Percentiles rank a stretch among this genome's conserved stretches.
These are phyloP conservation scores for Naematelia aurantialba DNA, from an alignment of 768 basidiomycete genomes.

Conservation along the genomic window DNA sequence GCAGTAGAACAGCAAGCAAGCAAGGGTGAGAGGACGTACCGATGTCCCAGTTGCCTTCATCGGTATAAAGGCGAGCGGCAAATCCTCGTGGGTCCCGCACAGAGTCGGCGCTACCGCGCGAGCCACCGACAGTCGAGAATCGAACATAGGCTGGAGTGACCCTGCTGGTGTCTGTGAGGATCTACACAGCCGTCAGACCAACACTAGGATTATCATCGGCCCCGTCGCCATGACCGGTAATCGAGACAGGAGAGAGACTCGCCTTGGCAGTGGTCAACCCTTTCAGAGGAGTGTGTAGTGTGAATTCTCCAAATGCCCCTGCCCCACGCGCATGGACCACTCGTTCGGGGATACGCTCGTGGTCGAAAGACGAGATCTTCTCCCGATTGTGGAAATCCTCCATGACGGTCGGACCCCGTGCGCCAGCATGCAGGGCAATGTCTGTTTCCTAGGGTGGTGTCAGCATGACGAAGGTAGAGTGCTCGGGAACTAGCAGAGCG, in stretches of 20 bases:
- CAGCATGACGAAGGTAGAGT: too few relatives aligned
- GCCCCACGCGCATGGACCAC: conserved; percentile 53
- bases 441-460: conserved; percentile 49
- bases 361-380: conserved; percentile 76
- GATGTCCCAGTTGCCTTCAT: conserved; percentile 75
- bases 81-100: conserved; percentile 80
- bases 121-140: conserved; percentile 78
- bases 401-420: conserved; percentile 67
- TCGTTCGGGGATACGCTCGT: conserved; percentile 85
- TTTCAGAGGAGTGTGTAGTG: conserved; percentile 65
- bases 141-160: conserved; percentile 75
- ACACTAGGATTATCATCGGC: neutral
- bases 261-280: conserved; percentile 65
- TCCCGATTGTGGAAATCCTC: conserved; percentile 63
- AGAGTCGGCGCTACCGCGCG: conserved; percentile 71
- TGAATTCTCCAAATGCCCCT: conserved; percentile 75
- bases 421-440: conserved; percentile 47
- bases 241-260: conserved; percentile 1
- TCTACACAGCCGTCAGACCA: conserved; percentile 18
- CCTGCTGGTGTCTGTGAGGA: conserved; percentile 66
- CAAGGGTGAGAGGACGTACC: conserved; percentile 44
- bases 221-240: neutral
- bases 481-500: neutral
- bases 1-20: neutral
- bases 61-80: conserved; percentile 75